phyloP scores from a whole-genome alignment of 495 filamentous ascomycete genomes.

The Xylaria flabelliformis region DNA sequence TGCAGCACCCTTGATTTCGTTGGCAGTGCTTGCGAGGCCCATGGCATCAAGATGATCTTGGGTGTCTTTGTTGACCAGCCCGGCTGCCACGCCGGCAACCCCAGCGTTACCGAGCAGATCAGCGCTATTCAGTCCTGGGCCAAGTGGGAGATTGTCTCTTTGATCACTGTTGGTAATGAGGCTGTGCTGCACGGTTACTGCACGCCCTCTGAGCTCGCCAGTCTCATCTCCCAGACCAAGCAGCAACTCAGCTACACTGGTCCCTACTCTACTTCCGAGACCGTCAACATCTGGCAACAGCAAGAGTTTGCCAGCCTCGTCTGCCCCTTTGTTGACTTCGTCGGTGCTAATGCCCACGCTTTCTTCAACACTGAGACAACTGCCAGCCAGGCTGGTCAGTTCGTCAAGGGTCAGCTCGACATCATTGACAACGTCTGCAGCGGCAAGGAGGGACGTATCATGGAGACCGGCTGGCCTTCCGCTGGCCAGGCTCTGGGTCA shows the following conservation, averaged over 20 bases:
- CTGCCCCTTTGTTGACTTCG: constrained; percentile 76
- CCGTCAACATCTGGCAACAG: constrained; percentile 70
- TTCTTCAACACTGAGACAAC: constrained; percentile 81
- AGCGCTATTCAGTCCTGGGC: constrained; percentile 73
- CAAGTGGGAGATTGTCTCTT: constrained; percentile 74
- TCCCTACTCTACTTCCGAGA: constrained; percentile 83
- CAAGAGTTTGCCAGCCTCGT: constrained; percentile 62
- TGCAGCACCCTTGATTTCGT: constrained; percentile 80
- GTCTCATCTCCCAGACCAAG: constrained; percentile 67
- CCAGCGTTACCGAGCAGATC: constrained; percentile 69
- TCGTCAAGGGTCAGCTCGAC: constrained; percentile 70
- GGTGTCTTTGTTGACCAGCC: constrained; percentile 79
- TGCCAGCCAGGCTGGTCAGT: constrained; percentile 71
- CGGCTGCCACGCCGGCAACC: constrained; percentile 60
- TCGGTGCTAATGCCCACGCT: constrained; percentile 86
- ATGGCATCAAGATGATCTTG: constrained; percentile 78
- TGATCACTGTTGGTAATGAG: constrained; percentile 92
- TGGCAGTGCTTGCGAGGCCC: constrained; percentile 63
- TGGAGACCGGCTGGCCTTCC: constrained; percentile 93
- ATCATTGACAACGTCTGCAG: constrained; percentile 70
- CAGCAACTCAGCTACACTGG: constrained; percentile 70
- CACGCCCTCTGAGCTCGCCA: constrained; percentile 64
- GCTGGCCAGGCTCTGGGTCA: constrained; percentile 69
- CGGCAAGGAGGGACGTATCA: constrained; percentile 70
- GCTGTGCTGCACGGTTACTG: constrained; percentile 74